Evolutionary conservation across 2,329 filamentous ascomycete genomes (phyloP).

Genomic region (Cladophialophora chaetospira): DNA sequence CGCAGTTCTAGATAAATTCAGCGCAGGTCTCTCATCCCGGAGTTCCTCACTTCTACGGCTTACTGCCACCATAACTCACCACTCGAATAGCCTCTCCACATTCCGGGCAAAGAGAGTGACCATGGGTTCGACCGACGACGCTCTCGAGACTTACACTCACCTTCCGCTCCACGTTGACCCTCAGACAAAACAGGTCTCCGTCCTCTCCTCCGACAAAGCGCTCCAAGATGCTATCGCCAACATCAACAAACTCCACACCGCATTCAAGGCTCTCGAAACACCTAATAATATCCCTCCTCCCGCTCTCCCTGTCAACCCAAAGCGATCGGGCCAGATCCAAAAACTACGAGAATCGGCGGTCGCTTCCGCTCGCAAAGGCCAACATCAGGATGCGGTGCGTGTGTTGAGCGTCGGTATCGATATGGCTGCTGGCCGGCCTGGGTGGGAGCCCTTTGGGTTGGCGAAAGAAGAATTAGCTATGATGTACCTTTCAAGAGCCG

Average conservation of each 20-base stretch:
- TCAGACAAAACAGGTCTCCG: slow-evolving; percentile 72
- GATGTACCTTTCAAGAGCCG: slow-evolving; percentile 83
- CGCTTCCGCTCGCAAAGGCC: slow-evolving; percentile 74
- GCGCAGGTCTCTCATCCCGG: neutral
- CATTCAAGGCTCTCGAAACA: slow-evolving; percentile 66
- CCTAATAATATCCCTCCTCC: slow-evolving; percentile 74
- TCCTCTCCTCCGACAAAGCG: slow-evolving; percentile 50
- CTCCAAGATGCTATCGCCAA: slow-evolving; percentile 67
- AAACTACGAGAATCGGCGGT: slow-evolving; percentile 92
- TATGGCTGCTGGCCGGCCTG: slow-evolving; percentile 79
- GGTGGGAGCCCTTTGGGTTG: slow-evolving; percentile 84
- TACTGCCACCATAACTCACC: too few relatives aligned
- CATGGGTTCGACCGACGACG: slow-evolving; percentile 33
- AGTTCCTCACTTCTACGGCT: neutral
- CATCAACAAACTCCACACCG: slow-evolving; percentile 77
- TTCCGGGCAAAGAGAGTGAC: neutral
- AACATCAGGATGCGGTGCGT: slow-evolving; percentile 72
- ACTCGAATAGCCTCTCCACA: too few relatives aligned
- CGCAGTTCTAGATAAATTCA: neutral
- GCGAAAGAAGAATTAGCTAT: slow-evolving; percentile 81
- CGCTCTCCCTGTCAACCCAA: slow-evolving; percentile 88
- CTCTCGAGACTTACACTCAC: slow-evolving; percentile 64
- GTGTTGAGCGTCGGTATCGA: slow-evolving; percentile 85
- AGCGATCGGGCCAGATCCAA: slow-evolving; percentile 80
- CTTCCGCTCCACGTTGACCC: slow-evolving; percentile 81